Conservation (phyloP, 2,329 filamentous ascomycete genomes). For the Cytospora schulzeri region DNA sequence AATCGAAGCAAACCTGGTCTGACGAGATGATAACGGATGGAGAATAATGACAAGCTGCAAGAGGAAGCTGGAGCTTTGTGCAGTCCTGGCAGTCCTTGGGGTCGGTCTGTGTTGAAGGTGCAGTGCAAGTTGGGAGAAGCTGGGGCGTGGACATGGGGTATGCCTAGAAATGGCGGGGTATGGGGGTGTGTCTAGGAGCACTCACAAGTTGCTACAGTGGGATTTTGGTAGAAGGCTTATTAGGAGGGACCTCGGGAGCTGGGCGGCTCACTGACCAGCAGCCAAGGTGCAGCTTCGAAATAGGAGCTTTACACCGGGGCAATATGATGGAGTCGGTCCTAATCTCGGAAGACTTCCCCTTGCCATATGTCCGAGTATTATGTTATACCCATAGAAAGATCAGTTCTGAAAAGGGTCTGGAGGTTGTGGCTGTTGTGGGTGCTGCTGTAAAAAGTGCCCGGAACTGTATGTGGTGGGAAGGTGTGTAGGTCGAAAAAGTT, state of each 20-base stretch:
- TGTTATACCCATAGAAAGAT: not conserved
- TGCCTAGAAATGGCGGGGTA: slow-evolving; percentile 18
- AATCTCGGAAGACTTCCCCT: not conserved
- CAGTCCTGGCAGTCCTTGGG: not conserved
- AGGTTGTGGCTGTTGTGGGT: slow-evolving; percentile 3
- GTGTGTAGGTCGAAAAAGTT: slow-evolving; percentile 1
- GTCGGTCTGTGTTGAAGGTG: not conserved
- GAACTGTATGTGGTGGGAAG: slow-evolving; percentile 14
- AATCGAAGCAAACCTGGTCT: not conserved
- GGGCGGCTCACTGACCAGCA: not conserved
- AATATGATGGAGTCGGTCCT: not conserved
- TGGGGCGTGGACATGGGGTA: slow-evolving; percentile 15
- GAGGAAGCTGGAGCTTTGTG: slow-evolving; percentile 3
- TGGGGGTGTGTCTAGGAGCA: slow-evolving; percentile 18
- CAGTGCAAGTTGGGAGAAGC: not conserved
- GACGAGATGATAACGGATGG: not conserved
- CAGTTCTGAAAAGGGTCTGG: not conserved
- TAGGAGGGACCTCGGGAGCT: not conserved
- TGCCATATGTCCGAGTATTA: not conserved
- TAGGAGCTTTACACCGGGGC: not conserved
- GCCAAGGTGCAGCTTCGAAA: not conserved
- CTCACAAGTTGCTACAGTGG: slow-evolving; percentile 10
- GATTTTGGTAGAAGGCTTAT: not conserved
- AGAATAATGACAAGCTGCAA: not conserved
- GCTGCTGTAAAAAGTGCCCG: not conserved